Base-by-base conservation (phyloP, 1,284 basidiomycete genomes). In the Heliocybe sulcata region DNA sequence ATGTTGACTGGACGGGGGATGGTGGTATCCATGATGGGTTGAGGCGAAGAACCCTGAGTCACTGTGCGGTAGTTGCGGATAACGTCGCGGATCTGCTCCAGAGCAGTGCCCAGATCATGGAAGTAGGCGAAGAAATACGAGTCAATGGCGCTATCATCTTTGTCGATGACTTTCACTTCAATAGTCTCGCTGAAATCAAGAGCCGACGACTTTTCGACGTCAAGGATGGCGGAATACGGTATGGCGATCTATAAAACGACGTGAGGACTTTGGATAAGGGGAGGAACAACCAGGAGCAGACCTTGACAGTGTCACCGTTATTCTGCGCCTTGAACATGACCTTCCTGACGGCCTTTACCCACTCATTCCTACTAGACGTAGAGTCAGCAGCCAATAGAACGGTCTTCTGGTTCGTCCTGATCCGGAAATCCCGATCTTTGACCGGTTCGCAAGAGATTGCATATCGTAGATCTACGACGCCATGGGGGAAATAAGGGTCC, bases 401-500 rank as follows among this genome's bases (percentile, higher is more conserved):
- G 31, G 77, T 81, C 69, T 86, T 87, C 69, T 91, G 85, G 61
- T 89, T 87, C 3, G 92, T 94, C 42, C 90, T 78, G 11, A 95
- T 67, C 50, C 87, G 84, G 64, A 95, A 85, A 26, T 83, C 85
- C 60, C 78, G 87, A 61, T 92, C 85, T 19, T 81, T 79, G 12
- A 79, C 67, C 1, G 89, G 72, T 57, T 98, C 94, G 64, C 95
- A 94, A 22, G 86, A 84, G 35, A 92, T 88, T 2, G 92, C 90
- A 68, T 98, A 97, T 59, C 94, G 90, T 29, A 99, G 74, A 63
- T 97, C 93, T 31, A 97, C 81, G 56, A 97, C 94, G 22, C 94
- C 96, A 60, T 94, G 90, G 6, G 95, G 92, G 69, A 99, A 98
- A 71, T 98, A 99, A 0, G 94, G 94, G 63, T 98, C 94, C 85